Evolutionary conservation across 139 green algal species (phyloP).

Genomic region (Picochlorum sp.): DNA sequence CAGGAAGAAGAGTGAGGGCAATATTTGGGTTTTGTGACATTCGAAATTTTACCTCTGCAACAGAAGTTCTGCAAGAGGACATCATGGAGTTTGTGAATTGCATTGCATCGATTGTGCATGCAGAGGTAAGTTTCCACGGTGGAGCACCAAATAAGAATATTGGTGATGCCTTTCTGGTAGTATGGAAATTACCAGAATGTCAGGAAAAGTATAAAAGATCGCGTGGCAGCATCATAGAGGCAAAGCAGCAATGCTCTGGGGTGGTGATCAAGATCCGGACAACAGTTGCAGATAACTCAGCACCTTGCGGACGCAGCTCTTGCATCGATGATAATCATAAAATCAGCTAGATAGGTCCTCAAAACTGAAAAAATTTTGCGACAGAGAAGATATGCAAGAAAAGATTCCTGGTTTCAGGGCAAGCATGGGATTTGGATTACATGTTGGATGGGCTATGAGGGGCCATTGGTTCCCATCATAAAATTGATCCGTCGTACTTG

Average conservation of each 20-base stretch:
- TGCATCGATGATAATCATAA: slow-evolving; percentile 80
- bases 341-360: slow-evolving; percentile 61
- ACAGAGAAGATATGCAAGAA: slow-evolving; percentile 51
- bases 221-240: slow-evolving; percentile 9
- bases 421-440: slow-evolving; percentile 90
- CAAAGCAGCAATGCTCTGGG: neutral
- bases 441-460: slow-evolving; percentile 95
- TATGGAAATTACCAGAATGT: slow-evolving; percentile 70
- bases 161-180: slow-evolving; percentile 93
- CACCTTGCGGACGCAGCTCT: slow-evolving; percentile 77
- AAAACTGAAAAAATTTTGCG: slow-evolving; percentile 32
- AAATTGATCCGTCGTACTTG: slow-evolving; percentile 94
- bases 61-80: slow-evolving; percentile 88
- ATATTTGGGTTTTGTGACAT: slow-evolving; percentile 99
- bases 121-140: slow-evolving; percentile 71
- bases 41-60: slow-evolving; percentile 79
- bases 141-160: slow-evolving; percentile 98
- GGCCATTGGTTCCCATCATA: slow-evolving; percentile 88
- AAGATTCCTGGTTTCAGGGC: slow-evolving; percentile 64
- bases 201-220: slow-evolving; percentile 3
- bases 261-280: too few species aligned
- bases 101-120: slow-evolving; percentile 91
- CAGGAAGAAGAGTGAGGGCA: slow-evolving; percentile 69
- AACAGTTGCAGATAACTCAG: neutral
- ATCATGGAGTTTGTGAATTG: slow-evolving; percentile 98